Conservation (phyloP, 2,329 filamentous ascomycete species). For the Aspergillus arachidicola region DNA sequence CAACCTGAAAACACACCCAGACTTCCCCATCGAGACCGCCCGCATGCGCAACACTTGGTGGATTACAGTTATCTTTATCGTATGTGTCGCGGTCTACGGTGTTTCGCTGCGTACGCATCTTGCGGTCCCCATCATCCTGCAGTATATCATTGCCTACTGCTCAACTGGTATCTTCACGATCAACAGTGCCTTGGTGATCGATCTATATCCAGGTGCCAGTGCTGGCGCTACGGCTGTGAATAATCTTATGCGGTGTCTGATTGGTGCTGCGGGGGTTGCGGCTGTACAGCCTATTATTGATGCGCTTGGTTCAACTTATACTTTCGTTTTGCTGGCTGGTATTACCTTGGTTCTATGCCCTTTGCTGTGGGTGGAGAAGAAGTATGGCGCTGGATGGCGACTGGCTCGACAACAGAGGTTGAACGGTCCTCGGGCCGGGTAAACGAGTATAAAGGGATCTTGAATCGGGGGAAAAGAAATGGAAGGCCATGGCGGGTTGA, state of each 20-base stretch:
- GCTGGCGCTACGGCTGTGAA: background rate
- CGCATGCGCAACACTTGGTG: background rate
- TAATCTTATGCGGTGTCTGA: background rate
- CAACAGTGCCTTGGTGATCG: background rate
- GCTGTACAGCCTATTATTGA: background rate
- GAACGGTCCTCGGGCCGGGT: background rate
- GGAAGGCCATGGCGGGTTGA: too few species aligned
- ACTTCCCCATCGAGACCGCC: background rate
- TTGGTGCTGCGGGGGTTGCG: background rate
- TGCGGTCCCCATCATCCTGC: background rate
- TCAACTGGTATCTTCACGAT: background rate
- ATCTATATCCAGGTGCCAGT: background rate
- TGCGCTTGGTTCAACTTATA: background rate
- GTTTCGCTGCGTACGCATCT: background rate
- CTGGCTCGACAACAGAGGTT: background rate
- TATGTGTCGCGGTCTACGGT: background rate
- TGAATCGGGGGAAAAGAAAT: background rate
- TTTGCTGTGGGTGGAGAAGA: background rate
- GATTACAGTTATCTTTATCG: background rate
- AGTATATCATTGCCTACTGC: background rate
- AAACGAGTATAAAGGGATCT: background rate
- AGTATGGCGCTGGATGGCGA: background rate
- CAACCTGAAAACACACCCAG: background rate
- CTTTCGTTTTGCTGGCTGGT: background rate
- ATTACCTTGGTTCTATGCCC: background rate